Conservation (phyloP, 345 rosid genomes). For the Geranium rotundifolium region DNA sequence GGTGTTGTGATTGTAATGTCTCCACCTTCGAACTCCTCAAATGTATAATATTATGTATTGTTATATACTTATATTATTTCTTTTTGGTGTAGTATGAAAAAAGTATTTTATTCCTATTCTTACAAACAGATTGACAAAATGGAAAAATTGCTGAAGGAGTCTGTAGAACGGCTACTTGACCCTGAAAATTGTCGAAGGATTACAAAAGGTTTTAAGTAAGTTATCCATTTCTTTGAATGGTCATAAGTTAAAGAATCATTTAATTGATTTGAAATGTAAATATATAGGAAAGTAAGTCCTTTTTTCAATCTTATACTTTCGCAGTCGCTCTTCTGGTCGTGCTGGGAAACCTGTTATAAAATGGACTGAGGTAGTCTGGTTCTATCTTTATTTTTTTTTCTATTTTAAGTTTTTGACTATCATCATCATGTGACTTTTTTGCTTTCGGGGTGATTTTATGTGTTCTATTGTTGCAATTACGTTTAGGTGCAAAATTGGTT, state of each 20-base stretch:
- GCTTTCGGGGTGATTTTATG: neutral
- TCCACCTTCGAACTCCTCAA: no score
- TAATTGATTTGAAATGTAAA: neutral
- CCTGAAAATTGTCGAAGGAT: neutral
- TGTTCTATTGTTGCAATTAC: neutral
- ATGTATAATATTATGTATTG: no score
- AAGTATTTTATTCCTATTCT: no score
- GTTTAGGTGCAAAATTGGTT: neutral
- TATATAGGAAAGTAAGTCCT: no score
- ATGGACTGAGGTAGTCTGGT: neutral
- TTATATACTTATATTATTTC: no score
- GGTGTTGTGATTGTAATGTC: no score
- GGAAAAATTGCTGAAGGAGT: neutral
- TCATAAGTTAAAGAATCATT: neutral
- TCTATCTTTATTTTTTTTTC: no score
- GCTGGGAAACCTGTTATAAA: neutral
- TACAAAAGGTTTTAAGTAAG: neutral
- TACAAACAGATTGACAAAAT: neutral
- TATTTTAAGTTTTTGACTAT: no score
- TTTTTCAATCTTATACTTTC: neutral
- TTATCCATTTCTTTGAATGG: neutral
- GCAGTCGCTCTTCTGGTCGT: neutral
- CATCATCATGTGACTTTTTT: neutral
- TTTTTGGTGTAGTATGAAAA: no score
- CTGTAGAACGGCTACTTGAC: neutral